These are phyloP conservation scores for Darksidea phi DNA, from an alignment of 495 filamentous ascomycete species.

Conservation along the genomic window DNA sequence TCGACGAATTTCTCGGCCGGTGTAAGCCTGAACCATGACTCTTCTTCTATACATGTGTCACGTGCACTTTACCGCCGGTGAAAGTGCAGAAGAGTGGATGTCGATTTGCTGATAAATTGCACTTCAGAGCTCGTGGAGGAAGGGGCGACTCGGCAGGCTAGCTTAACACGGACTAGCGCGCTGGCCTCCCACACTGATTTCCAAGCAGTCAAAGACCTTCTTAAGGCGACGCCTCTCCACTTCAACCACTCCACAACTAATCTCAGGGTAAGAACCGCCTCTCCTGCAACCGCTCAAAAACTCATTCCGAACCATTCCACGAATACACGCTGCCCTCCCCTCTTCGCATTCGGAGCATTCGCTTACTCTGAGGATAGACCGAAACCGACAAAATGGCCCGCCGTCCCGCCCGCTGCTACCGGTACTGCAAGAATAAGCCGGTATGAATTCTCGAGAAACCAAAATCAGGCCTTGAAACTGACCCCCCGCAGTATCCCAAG, in stretches of 20 bases:
- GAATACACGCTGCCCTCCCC: not conserved
- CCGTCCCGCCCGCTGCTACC: slow-evolving; percentile 98
- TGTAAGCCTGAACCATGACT: too few relatives aligned
- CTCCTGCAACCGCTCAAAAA: not conserved
- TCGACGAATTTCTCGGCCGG: too few relatives aligned
- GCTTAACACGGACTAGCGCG: slow-evolving; percentile 15
- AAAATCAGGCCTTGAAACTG: slow-evolving; percentile 10
- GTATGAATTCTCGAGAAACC: slow-evolving; percentile 40
- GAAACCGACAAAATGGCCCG: slow-evolving; percentile 88
- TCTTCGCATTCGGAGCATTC: slow-evolving; percentile 31
- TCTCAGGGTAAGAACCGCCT: slow-evolving; percentile 19
- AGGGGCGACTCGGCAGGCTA: slow-evolving; percentile 5
- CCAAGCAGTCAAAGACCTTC: slow-evolving; percentile 9
- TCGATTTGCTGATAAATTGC: not conserved
- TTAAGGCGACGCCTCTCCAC: slow-evolving; percentile 1
- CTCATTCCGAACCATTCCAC: not conserved
- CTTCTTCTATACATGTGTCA: too few relatives aligned
- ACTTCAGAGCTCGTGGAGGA: slow-evolving; percentile 11
- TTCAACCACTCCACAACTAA: slow-evolving; percentile 17
- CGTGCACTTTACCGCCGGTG: too few relatives aligned
- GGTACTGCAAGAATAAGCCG: slow-evolving; percentile 99
- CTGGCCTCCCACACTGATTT: slow-evolving; percentile 14
- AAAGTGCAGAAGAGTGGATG: too few relatives aligned
- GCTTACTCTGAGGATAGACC: slow-evolving; percentile 34
- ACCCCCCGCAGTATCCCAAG: slow-evolving; percentile 83